Base-by-base conservation (phyloP, 2,329 filamentous ascomycete species). In the Colletotrichum scovillei region DNA sequence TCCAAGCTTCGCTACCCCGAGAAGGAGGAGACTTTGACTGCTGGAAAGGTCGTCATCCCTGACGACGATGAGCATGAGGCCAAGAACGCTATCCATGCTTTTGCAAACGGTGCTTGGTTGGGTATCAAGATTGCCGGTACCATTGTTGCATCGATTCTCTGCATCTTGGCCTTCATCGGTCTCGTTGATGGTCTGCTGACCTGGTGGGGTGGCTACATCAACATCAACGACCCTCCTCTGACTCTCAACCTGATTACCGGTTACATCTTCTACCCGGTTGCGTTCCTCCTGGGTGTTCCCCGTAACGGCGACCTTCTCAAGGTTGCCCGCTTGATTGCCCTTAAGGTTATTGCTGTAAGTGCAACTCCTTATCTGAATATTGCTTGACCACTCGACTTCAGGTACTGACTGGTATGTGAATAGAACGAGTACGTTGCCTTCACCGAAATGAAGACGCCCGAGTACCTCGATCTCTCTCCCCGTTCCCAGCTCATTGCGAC, bases 1-100 rank as follows among this genome's bases (percentile, higher is more conserved):
- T 96, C 93, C 75, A 98, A 98, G 85, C 88, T 98, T 78, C 93
- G 95, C 70, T 98, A 93, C 81, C 95, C 95, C 3, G 95, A 98
- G 84, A 92, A 91, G 3, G 94, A 97, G 82, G 93, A 96, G 82
- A 94, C 94, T 0, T 86, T 97, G 46, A 98, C 95, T 0, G 92
- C 94, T 5, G 94, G 95, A 69, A 90, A 91, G 22, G 92, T 97
- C 35, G 91, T 96, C 55, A 90, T 97, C 30, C 94, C 95, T 2
- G 92, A 97, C 38, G 92, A 95, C 67, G 89, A 92, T 7, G 92
- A 96, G 76, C 86, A 94, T 81, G 90, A 89, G 77, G 90, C 94
- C n/a, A 87, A 92, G 75, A 98, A 98, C 80, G 89, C 91, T 14
- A 89, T 98, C 4, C 94, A 97, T 80, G 94, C 95, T 1, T 95